Conservation (phyloP, 805 yeast species). For the Candida andamanensis region DNA sequence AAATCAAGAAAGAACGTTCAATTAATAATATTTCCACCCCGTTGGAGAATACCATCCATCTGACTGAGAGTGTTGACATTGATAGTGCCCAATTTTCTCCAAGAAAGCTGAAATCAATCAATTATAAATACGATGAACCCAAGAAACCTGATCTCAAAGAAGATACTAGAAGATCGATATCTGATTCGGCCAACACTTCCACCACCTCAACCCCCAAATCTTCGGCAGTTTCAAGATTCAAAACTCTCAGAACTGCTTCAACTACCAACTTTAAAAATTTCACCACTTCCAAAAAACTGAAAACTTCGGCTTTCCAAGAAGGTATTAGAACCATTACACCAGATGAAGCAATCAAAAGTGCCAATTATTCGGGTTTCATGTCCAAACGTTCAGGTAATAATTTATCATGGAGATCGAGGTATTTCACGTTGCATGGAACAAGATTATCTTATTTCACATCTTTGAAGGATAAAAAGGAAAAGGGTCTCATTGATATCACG, state of each 20-base stretch:
- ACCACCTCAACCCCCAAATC: slow-evolving; percentile 9
- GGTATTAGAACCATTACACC: slow-evolving; percentile 79
- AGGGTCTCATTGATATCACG: slow-evolving; percentile 92
- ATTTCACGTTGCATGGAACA: slow-evolving; percentile 86
- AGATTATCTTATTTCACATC: slow-evolving; percentile 82
- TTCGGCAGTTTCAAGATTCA: slow-evolving; percentile 34
- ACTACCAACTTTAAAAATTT: slow-evolving; percentile 45
- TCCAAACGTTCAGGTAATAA: slow-evolving; percentile 77
- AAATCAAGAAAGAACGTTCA: slow-evolving; percentile 15
- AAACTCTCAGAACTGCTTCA: slow-evolving; percentile 49
- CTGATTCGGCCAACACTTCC: slow-evolving; percentile 30
- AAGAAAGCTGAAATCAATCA: slow-evolving; percentile 23
- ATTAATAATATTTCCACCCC: slow-evolving; percentile 1
- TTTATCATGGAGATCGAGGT: slow-evolving; percentile 85
- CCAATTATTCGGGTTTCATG: slow-evolving; percentile 93
- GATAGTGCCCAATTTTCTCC: slow-evolving; percentile 33
- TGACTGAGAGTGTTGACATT: slow-evolving; percentile 20
- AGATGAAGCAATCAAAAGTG: slow-evolving; percentile 67
- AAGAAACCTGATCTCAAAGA: slow-evolving; percentile 7
- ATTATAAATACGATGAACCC: slow-evolving; percentile 12
- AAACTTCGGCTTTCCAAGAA: slow-evolving; percentile 79
- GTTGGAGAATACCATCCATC: slow-evolving; percentile 1
- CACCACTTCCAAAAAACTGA: slow-evolving; percentile 50
- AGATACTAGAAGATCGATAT: slow-evolving; percentile 25
- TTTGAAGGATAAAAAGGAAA: slow-evolving; percentile 74